Evolutionary conservation across 1,139 yeast genomes (phyloP), one percentile per base, ranked within the genome.

Genomic region (Arxiozyma bovina): DNA sequence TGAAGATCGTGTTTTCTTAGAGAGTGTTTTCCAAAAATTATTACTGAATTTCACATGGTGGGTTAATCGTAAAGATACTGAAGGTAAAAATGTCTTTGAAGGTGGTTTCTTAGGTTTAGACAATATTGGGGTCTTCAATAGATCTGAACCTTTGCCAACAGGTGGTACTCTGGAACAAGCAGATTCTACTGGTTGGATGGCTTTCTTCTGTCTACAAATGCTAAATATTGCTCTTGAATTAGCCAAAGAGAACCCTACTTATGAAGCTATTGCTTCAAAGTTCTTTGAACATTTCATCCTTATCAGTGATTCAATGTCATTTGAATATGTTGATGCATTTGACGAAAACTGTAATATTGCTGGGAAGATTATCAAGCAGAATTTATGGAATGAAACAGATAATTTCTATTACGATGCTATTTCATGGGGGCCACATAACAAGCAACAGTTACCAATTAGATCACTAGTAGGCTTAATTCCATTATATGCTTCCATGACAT

Each of bases 131-230:
- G 78, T 91, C 58, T 91, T 91, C 74, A 91, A 91, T 70, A 81
- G 98, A 69, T 87, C 96, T 2, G 98, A 91, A 73, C 96, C 96
- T 1, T 76, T 88, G 64, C 98, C 98, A 41, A 88, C 96, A 1
- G 97, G 97, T 44, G 96, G 97, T 52, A 81, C 78, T 50, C 77
- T 91, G 61, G 96, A 90, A 70, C 98, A 91, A 72, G 96, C 98
- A 0, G 98, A 91, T 70, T 88, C 96, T 34, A 91, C 98, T 8
- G 97, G 97, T 47, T 91, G 98, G 98, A 88, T 91, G 96, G 98
- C 96, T 0, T 91, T 93, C 74, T 91, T 85, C 73, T 82, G 88
- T 44, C 75, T 91, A 62, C 95, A 88, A 69, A 90, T 91, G 97
- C 78, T 91, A 70, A 91, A 90, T 69, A 91, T 91, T 68, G 94